A percentile compares a stretch with the other conserved stretches of the same genome.
Evolutionary conservation across 169 alveolate genomes (phyloP).

Genomic region (Plasmodium gonderi): DNA sequence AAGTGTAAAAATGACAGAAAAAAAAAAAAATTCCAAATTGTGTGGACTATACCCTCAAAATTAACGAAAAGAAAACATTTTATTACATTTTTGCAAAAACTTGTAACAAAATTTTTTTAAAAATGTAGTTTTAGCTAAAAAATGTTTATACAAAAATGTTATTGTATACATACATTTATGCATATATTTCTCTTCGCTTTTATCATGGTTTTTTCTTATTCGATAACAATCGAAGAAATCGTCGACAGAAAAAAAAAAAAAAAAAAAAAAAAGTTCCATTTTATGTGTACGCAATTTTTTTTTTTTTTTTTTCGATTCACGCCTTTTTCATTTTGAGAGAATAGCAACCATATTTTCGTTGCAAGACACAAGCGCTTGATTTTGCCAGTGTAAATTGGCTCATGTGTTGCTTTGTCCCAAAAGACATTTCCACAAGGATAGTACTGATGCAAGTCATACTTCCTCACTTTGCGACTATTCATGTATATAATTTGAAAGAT

Average conservation of each 20-base stretch:
- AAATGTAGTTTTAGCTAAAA: not conserved
- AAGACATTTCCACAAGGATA: not conserved
- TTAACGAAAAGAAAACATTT: not conserved
- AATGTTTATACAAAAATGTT: not conserved
- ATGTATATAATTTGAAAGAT: not conserved
- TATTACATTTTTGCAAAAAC: not conserved
- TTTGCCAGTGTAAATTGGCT: not conserved
- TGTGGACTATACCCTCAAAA: not conserved
- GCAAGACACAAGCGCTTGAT: not conserved
- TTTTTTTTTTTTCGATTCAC: not conserved
- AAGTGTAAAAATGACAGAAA: slow-evolving; percentile 3
- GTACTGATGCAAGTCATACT: too few species aligned
- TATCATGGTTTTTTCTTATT: not conserved
- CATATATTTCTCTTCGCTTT: not conserved
- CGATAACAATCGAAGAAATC: not conserved
- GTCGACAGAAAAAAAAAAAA: not conserved
- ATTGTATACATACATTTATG: not conserved
- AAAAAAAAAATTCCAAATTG: not conserved
- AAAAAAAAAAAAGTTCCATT: not conserved
- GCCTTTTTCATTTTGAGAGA: not conserved
- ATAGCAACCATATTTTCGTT: not conserved
- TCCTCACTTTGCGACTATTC: not conserved
- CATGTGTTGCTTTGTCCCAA: not conserved
- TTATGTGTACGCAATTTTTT: not conserved
- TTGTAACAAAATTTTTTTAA: not conserved